These are phyloP conservation scores for Penicillium paxilli DNA, from an alignment of 495 filamentous ascomycete species.

Conservation along the genomic window DNA sequence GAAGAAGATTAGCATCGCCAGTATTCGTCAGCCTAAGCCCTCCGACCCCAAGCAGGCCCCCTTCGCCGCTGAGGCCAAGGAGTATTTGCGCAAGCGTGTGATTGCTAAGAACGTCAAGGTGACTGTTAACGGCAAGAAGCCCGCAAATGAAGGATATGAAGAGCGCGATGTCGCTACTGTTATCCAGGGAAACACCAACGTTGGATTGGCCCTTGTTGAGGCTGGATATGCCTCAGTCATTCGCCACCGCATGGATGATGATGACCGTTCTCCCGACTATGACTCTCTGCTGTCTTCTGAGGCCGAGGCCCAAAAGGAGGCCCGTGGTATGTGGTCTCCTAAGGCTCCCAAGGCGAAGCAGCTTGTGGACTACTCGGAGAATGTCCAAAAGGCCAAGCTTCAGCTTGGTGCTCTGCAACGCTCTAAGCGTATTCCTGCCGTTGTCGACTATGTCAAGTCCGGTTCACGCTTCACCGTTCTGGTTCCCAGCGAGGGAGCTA, in stretches of 20 bases:
- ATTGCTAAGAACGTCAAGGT: conserved; percentile 95
- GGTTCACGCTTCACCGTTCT: conserved; percentile 92
- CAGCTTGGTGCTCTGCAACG: conserved; percentile 82
- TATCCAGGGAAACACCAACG: conserved; percentile 78
- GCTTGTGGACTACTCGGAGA: conserved; percentile 89
- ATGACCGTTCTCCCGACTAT: conserved; percentile 89
- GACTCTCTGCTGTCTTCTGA: conserved; percentile 90
- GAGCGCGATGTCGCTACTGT: conserved; percentile 93
- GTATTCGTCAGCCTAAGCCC: conserved; percentile 85
- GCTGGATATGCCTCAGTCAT: conserved; percentile 92
- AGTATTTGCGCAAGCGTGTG: conserved; percentile 87
- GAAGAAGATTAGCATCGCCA: conserved; percentile 89
- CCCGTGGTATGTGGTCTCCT: conserved; percentile 90
- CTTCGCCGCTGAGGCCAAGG: conserved; percentile 90
- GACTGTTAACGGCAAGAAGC: conserved; percentile 84
- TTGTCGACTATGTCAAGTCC: conserved; percentile 97
- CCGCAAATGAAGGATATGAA: conserved; percentile 87
- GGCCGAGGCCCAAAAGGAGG: conserved; percentile 76
- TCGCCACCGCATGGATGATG: conserved; percentile 87
- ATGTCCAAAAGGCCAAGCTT: conserved; percentile 89
- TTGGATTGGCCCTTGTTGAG: conserved; percentile 81
- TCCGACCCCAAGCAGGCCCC: conserved; percentile 79
- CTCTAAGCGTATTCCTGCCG: conserved; percentile 86
- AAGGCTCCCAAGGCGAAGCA: conserved; percentile 79
- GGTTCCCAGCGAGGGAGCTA: conserved; percentile 88